Base-by-base conservation (phyloP, 2,329 filamentous ascomycete genomes). In the Sarocladium strictum region DNA sequence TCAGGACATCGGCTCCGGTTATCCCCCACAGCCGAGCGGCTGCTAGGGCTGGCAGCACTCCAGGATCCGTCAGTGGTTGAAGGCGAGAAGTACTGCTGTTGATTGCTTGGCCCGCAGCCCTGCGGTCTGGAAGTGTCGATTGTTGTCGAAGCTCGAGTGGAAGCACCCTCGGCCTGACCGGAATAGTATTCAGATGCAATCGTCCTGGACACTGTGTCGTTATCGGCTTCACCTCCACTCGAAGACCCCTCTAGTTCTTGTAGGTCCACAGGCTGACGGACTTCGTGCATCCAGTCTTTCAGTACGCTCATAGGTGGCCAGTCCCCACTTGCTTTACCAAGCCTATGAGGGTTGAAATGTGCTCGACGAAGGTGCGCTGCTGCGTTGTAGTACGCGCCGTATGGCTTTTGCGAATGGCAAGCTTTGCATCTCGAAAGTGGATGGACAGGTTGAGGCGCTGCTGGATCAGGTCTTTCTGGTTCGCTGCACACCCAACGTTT, bases 251-350 rank as follows among this genome's bases (percentile, higher is more conserved):
- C 67, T 33, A 74, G 73, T 29, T 74, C 69, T 9, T 53, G 32
- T n/a, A 68, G 69, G 45, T 80, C 73, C 29, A 73, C 72, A 6
- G 75, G 74, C 55, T 80, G 77, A 17, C 77, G 73, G 27, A 83
- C 77, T 62, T 84, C 80, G 43, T 75, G 74, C 78, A 83, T 83
- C 80, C 80, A 82, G 61, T 82, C 78, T 60, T 80, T 81, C 26
- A 83, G 64, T 11, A 81, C 71, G 3, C 72, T 73, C 78, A 81
- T 82, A 2, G 78, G 75, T 15, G 79, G 78, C 78, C 79, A 81
- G 63, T 82, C 79, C 3, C 78, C 78, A 59, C 78, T 81, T 7
- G 78, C 77, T 62, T 82, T 81, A 33, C 78, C 78, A 15, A 76
- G 77, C 53, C 76, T 70, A 57, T 80, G 73, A 17, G 78, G 78